Base-by-base conservation (phyloP, 2,329 filamentous ascomycete genomes). In the Ophiosphaerella korrae region DNA sequence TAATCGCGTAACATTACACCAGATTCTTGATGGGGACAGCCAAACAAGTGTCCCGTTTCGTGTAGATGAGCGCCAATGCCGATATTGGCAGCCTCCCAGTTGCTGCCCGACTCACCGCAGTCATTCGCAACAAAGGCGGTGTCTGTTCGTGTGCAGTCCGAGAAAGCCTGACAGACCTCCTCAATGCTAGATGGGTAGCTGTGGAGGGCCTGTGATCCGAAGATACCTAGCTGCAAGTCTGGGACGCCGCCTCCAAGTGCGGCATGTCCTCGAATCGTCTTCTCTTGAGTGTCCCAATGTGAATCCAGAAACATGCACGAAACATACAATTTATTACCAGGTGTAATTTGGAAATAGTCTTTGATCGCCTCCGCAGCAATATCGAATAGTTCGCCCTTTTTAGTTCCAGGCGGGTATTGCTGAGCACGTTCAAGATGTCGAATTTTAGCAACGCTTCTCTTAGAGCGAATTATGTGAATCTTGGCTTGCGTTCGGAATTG, bases 1-100 rank as follows among this genome's bases (percentile, higher is more conserved):
- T 96, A 97, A 71, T 96, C 93, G 48, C 90, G 83, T 43, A 92
- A 79, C 93, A 97, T 97, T 54, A 97, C 82, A n/a, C 94, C 93
- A 24, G 80, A 88, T 67, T 94, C 90, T 68, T 95, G 91, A 68
- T 95, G 90, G 8, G 91, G 90, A 60, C 90, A 95, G 42, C 93
- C 93, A 60, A 97, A 89, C 18, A 96, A 75, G 75, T 96, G 93
- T 3, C 93, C 93, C 0, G 88, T 88, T 74, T 97, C 92, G 72
- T 96, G 93, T 41, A 97, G 75, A 73, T 97, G 93, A 8, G 91
- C 92, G 7, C 93, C 93, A 58, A 97, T 95, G 26, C 92, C 92
- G 53, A 96, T 88, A 63, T 93, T 96, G 23, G 90, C 92, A n/a
- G 92, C 87, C 72, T 97, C 93, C 93, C 93, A 97, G 40, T 87